phyloP scores from a whole-genome alignment of 345 rosid genomes.

The Citrus sinensis region DVS_A1.0 CM039162.1:29349501-29350000 shows the following conservation, averaged over 20 bases:
- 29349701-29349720: background rate
- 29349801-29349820: background rate
- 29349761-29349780: background rate
- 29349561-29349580: slow-evolving; percentile 17
- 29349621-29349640: background rate
- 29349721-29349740: background rate
- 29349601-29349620: slow-evolving; percentile 12
- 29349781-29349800: background rate
- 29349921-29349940: slow-evolving; percentile 19
- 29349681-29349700: background rate
- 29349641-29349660: background rate
- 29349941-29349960: slow-evolving; percentile 19
- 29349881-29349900: background rate
- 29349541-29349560: background rate
- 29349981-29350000: slow-evolving; percentile 22
- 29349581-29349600: slow-evolving; percentile 19
- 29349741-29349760: background rate
- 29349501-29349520: slow-evolving; percentile 13
- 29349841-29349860: background rate
- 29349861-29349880: background rate
- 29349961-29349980: slow-evolving; percentile 28
- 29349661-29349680: background rate
- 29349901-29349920: slow-evolving; percentile 23
- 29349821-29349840: slow-evolving; percentile 3
- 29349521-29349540: slow-evolving; percentile 17